These are phyloP conservation scores for Aspergillus proliferans DNA, from an alignment of 2,329 filamentous ascomycete species.

Conservation along the genomic window DNA sequence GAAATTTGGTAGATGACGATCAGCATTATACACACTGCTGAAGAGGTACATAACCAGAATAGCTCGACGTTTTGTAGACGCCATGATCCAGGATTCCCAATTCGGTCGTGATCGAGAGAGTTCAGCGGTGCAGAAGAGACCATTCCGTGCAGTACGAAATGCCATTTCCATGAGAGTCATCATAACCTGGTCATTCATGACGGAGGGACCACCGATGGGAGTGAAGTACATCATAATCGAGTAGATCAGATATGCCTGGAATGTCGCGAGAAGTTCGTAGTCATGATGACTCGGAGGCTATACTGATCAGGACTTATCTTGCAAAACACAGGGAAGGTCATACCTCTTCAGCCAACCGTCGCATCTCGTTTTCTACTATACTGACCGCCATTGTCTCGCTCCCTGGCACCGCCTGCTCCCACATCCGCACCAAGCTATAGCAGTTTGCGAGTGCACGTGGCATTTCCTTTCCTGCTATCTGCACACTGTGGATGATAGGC, in stretches of 20 bases:
- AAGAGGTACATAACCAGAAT: constrained; percentile 51
- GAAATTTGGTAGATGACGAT: constrained; percentile 42
- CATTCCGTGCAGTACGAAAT: constrained; percentile 32
- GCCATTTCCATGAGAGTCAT: constrained; percentile 49
- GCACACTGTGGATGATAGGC: constrained; percentile 21
- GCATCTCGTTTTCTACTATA: constrained; percentile 21
- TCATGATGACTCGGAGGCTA: constrained; percentile 12
- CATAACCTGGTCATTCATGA: constrained; percentile 39
- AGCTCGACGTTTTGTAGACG: constrained; percentile 48
- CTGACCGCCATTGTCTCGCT: constrained; percentile 19
- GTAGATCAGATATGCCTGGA: constrained; percentile 53
- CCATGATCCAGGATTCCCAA: constrained; percentile 52
- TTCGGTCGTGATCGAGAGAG: constrained; percentile 32
- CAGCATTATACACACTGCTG: constrained; percentile 43
- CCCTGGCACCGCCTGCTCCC: constrained; percentile 17
- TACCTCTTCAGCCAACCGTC: constrained; percentile 13
- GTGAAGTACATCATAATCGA: constrained; percentile 45
- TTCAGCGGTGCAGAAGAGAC: constrained; percentile 43
- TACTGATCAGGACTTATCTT: neutral
- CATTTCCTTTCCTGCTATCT: constrained; percentile 7
- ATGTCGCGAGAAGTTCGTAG: constrained; percentile 36
- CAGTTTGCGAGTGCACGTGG: constrained; percentile 19
- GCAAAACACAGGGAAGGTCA: neutral
- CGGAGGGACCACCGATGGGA: constrained; percentile 14
- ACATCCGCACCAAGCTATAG: constrained; percentile 22